These are phyloP conservation scores for Sicyos edulis DNA, from an alignment of 306 rosid species.

Conservation along the genomic window DNA sequence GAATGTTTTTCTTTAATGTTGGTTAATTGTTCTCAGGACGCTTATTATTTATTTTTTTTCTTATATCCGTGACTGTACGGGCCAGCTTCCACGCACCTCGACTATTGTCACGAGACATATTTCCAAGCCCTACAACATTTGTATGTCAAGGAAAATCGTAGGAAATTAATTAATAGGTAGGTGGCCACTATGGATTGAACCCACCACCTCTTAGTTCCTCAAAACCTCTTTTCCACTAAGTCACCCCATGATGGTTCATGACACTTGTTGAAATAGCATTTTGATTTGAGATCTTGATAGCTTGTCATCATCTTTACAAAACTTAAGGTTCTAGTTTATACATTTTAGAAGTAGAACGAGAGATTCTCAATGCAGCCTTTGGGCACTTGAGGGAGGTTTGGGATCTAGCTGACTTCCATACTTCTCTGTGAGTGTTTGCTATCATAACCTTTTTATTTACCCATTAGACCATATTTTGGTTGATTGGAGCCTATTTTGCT, in stretches of 20 bases:
- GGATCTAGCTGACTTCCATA: not conserved
- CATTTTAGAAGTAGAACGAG: not conserved
- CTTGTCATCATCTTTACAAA: not conserved
- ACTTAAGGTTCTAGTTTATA: not conserved
- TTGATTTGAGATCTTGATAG: conserved; percentile 4
- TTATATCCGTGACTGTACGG: no score
- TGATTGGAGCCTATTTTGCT: not conserved
- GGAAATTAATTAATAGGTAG: no score
- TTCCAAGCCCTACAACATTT: no score
- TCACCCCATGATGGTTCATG: no score
- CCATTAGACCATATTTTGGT: not conserved
- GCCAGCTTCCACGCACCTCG: no score
- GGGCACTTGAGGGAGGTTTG: not conserved
- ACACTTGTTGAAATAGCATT: not conserved
- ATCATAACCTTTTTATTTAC: not conserved
- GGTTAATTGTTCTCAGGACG: not conserved
- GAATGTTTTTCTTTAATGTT: not conserved
- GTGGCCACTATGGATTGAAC: no score
- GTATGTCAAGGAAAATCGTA: no score
- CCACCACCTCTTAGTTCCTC: no score
- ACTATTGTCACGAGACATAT: no score
- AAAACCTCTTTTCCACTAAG: no score
- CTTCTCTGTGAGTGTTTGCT: not conserved
- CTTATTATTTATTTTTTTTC: no score
- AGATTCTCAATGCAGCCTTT: not conserved